Base-by-base conservation (phyloP, 2,329 filamentous ascomycete species). In the Fusarium nodosum region DNA sequence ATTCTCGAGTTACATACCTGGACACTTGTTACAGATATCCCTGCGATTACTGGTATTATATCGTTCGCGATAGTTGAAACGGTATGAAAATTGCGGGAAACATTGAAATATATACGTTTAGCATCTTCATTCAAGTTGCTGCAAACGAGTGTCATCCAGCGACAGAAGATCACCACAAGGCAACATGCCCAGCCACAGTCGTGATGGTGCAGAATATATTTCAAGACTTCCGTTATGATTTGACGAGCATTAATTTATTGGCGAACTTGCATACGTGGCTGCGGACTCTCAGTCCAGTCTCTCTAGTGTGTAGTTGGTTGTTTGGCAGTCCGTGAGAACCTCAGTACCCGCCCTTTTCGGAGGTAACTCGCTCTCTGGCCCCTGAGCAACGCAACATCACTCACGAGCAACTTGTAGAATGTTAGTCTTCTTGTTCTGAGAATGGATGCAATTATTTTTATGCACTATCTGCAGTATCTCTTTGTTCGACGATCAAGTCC, bases 291-390 rank as follows among this genome's bases (percentile, higher is more conserved):
- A 20, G 31, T 24, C 8, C 10, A 39, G n/a, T 39, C 22, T 39
- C 10, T 55, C 31, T 47, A 38, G 38, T 13, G 39, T 26, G 34
- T 31, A 63, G 54, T 51, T 51, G 31, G 18, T 31, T 39, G 24
- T 45, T 67, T 34, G 55, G 30, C 46, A 56, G 46, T 60, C 28
- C 50, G 46, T 54, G 64, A 69, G 57, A 58, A 33, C 58, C 45
- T 69, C 56, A 64, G 38, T 51, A 52, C 41, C 57, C 51, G 58
- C 52, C 50, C 57, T 62, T 60, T 65, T 60, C 30, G 42, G 62
- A 60, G 46, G 45, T 52, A 57, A 58, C 56, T 70, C 56, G 45
- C 53, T 39, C 31, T 39, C 33, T 38, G 44, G 44, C 62, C 66
- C 66, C 66, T 69, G 66, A 69, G 39, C 28, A 55, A 33, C 42